phyloP scores from a whole-genome alignment of 1,284 basidiomycete genomes.

The Earliella scabrosa region DNA sequence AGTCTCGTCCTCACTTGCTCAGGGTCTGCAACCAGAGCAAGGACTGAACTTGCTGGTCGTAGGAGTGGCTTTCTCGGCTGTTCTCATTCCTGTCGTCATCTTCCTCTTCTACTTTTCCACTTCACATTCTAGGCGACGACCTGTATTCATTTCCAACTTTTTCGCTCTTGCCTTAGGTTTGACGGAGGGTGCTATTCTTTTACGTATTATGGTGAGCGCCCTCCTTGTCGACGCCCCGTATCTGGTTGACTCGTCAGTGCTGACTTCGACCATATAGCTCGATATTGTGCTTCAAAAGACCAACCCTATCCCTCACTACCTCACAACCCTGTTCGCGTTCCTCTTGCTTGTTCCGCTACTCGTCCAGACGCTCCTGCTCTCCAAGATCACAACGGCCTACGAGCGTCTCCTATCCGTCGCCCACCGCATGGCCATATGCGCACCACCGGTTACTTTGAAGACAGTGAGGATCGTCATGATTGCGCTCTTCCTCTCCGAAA shows the following conservation, averaged over 20 bases:
- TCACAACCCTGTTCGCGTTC: constrained; percentile 8
- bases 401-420: constrained; percentile 4
- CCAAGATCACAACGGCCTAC: constrained; percentile 30
- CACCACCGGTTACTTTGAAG: not conserved
- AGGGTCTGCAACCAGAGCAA: not conserved
- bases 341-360: constrained; percentile 20
- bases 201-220: not conserved
- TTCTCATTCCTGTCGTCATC: constrained; percentile 25
- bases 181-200: constrained; percentile 6
- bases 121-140: constrained; percentile 21
- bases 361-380: constrained; percentile 29
- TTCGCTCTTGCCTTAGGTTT: constrained; percentile 24
- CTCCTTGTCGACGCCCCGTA: too few relatives aligned
- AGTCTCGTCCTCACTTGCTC: too few relatives aligned
- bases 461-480: not conserved
- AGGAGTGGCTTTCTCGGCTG: constrained; percentile 15
- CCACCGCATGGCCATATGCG: not conserved
- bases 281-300: not conserved
- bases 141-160: constrained; percentile 33
- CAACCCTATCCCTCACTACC: not conserved
- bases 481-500: not conserved
- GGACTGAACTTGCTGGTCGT: constrained; percentile 20
- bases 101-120: constrained; percentile 31
- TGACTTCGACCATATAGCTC: too few relatives aligned
- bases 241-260: too few relatives aligned